Evolutionary conservation across 176 grass and related monocot genomes (phyloP).

Genomic region (Aegilops speltoides): DNA sequence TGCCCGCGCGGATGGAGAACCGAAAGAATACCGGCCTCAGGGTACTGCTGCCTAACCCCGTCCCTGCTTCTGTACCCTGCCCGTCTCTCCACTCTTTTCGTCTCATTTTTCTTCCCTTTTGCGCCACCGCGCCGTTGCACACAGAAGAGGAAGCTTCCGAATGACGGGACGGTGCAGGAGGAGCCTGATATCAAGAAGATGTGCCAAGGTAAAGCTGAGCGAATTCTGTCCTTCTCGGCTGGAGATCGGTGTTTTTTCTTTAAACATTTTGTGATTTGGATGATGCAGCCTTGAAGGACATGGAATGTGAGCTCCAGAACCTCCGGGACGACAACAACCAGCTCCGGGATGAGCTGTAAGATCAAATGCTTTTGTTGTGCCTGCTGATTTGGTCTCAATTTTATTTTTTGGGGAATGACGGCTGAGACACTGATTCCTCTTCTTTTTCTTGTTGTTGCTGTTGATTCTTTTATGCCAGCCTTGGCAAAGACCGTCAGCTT

Average conservation of each 20-base stretch:
- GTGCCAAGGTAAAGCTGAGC: slow-evolving; percentile 33
- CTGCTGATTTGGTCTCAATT: not conserved
- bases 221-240: not conserved
- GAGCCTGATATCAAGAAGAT: slow-evolving; percentile 20
- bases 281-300: slow-evolving; percentile 33
- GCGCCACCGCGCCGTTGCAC: not conserved
- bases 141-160: slow-evolving; percentile 57
- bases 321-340: slow-evolving; percentile 41
- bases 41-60: slow-evolving; percentile 16
- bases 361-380: not conserved
- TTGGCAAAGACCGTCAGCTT: slow-evolving; percentile 30
- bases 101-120: not conserved
- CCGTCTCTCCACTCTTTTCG: not conserved
- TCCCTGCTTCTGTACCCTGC: not conserved
- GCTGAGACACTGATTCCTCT: not conserved
- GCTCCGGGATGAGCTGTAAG: slow-evolving; percentile 53
- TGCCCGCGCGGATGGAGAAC: slow-evolving; percentile 34
- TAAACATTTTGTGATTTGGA: not conserved
- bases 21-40: slow-evolving; percentile 45
- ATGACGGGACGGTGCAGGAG: slow-evolving; percentile 31
- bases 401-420: not conserved
- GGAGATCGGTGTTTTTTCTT: not conserved
- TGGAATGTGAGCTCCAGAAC: slow-evolving; percentile 33
- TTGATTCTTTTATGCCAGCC: slow-evolving; percentile 36
- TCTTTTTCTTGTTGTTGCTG: not conserved